These are phyloP conservation scores for Juglanconis oblonga DNA, from an alignment of 2,329 filamentous ascomycete genomes.

Conservation along the genomic window DNA sequence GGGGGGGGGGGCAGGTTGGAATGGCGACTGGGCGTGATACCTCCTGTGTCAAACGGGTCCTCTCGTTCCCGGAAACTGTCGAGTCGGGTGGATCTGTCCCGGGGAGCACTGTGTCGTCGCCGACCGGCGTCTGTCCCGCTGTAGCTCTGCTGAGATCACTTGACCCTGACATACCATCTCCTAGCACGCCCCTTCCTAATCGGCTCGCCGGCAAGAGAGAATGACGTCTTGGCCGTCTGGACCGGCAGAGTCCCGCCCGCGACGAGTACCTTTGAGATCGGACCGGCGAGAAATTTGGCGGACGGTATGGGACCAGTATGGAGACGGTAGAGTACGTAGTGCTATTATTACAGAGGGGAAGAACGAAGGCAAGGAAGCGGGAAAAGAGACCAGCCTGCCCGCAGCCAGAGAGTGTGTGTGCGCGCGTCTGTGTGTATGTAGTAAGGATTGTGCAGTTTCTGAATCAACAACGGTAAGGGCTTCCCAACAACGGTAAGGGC, in stretches of 20 bases:
- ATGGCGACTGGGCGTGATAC: no score
- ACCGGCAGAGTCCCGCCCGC: background rate
- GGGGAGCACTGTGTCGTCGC: no score
- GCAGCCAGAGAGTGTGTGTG: no score
- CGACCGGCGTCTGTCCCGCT: background rate
- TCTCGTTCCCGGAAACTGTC: no score
- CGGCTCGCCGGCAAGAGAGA: background rate
- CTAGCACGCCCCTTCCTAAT: background rate
- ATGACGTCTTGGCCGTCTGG: background rate
- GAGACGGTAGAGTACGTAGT: background rate
- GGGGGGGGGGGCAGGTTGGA: no score
- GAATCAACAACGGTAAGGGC: background rate
- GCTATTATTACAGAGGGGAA: background rate
- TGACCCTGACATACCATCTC: background rate
- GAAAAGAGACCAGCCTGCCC: background rate
- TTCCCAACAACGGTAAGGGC: background rate
- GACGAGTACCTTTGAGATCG: no score
- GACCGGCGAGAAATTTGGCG: background rate
- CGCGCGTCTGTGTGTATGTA: background rate
- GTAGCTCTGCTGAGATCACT: background rate
- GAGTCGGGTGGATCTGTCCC: no score
- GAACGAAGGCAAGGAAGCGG: background rate
- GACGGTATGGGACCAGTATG: background rate
- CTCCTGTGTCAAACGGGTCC: no score
- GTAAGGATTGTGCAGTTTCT: background rate